A percentile compares a stretch with the other conserved stretches of the same genome.
Conservation (phyloP, 2,329 filamentous ascomycete genomes). For the Aspergillus glaucus region DNA sequence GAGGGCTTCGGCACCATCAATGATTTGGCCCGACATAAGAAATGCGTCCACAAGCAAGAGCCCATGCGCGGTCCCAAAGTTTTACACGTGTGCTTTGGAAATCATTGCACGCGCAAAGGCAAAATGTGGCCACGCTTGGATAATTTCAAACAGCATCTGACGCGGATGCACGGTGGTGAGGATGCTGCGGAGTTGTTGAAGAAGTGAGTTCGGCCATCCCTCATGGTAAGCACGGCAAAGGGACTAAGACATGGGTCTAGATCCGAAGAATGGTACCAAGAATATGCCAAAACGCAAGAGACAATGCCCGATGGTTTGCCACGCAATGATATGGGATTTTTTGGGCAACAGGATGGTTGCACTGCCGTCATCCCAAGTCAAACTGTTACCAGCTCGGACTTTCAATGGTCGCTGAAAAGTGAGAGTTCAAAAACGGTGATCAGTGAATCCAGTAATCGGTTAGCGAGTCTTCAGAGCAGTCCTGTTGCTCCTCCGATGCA, state of each 20-base stretch:
- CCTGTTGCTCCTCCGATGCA: background rate
- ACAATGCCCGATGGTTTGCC: slow-evolving; percentile 12
- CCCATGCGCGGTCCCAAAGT: slow-evolving; percentile 43
- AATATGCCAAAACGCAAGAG: slow-evolving; percentile 15
- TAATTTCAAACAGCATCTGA: slow-evolving; percentile 78
- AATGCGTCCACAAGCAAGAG: slow-evolving; percentile 58
- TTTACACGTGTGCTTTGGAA: slow-evolving; percentile 55
- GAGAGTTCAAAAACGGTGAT: slow-evolving; percentile 2
- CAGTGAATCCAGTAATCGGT: background rate
- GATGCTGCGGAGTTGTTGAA: slow-evolving; percentile 41
- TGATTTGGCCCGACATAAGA: slow-evolving; percentile 73
- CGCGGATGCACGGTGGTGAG: slow-evolving; percentile 56
- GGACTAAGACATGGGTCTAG: slow-evolving; percentile 17
- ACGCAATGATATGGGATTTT: slow-evolving; percentile 5
- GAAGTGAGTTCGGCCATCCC: slow-evolving; percentile 33
- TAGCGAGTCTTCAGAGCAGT: slow-evolving; percentile 1
- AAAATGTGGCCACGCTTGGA: slow-evolving; percentile 78
- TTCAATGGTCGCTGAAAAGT: slow-evolving; percentile 3
- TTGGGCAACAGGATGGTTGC: background rate
- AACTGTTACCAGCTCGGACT: background rate
- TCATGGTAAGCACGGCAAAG: background rate
- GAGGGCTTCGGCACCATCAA: slow-evolving; percentile 73
- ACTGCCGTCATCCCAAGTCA: slow-evolving; percentile 1
- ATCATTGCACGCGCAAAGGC: slow-evolving; percentile 50
- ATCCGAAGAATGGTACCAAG: slow-evolving; percentile 32